Base-by-base conservation (phyloP, 2,329 filamentous ascomycete species). In the Diaporthe sp. region DNA sequence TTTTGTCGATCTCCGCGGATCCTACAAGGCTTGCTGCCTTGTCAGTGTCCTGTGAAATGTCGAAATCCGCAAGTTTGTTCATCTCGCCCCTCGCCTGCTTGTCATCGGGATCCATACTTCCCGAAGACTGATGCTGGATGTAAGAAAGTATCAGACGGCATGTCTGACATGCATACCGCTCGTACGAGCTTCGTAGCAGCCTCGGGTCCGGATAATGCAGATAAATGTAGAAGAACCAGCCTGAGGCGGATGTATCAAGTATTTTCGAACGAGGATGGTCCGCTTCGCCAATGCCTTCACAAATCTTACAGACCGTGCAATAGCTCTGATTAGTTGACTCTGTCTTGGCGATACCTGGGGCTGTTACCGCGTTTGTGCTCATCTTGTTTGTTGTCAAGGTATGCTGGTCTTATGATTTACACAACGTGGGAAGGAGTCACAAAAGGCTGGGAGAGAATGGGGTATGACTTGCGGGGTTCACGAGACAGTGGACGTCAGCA, bases 21-120 rank as follows among this genome's bases (percentile, higher is more conserved):
- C 10, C 22, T 2, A 60, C 22, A 15, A 60, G 33, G 10, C 22
- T 13, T 40, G 19, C 55, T 60, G 22, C 55, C 33, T 60, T 22
- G 1, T 6, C 7, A 15, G 30, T 60, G 33, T 60, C 55, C 35
- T 60, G 55, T 2, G 1, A 10, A 40, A 25, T 8, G 12, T 60
- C 55, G 55, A 60, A 60, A 38, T 2, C 17, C 1, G 33, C 55
- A 60, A 60, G 22, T 8, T 3, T 25, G 2, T 25, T 13, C 22
- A 10, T 12, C 2, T 60, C 33, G 33, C 22, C 33, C 33, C 4
- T 33, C 17, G 9, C 4, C 22, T 17, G 33, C 33, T 60, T 12
- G 2, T 4, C 55, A n/a, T 25, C 2, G 22, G 2, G 1, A 0
- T 10, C 22, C 1, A 8, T 4, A 25, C 8, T 40, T 38, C 10